Base-by-base conservation (phyloP, 192 early-diverging fungal species). In the Obelidium mucronatum region DNA sequence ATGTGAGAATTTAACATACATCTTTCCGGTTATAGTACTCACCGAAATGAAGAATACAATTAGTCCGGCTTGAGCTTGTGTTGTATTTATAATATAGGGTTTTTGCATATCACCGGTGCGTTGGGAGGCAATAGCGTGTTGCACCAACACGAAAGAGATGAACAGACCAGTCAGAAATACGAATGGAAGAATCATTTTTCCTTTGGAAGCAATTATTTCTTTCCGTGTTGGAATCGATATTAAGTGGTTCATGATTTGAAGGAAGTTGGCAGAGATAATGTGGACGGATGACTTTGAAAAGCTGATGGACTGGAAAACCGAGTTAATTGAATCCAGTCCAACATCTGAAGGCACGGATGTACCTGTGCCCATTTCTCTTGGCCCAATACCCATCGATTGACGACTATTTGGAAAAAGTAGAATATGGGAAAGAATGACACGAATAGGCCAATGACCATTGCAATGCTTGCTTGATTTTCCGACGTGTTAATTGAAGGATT, bases 41-140 rank as follows among this genome's bases (percentile, higher is more conserved):
- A 75, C 62, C 40, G 53, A 58, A 36, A 80, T 53, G 56, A 80
- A 80, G 44, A 75, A 80, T 26, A 71, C 31, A 48, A 80, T 75
- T 36, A 80, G n/a, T 13, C 78, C 74, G 24, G 36, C 73, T 39
- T 78, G 77, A 3, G 69, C 77, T 40, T 73, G 71, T 30, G 76
- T 69, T 11, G 24, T 39, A 26, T 69, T 70, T n/a, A 77, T 77
- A 24, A 31, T 17, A 48, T 31, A 68, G 17, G 52, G 64, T 40
- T 26, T 19, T 35, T 36, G 35, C n/a, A 70, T 48, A 26, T 24
- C 17, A 6, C 15, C 24, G 30, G 56, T 39, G n/a, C 30, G 17
- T 13, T 67, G 54, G 4, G 11, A 13, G 3, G 24, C 53, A 40
- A 79, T 74, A 3, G 71, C 78, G 36, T 24, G 15, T 65, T 79